Percentiles rank a stretch among this genome's conserved stretches.
These are phyloP conservation scores for Hypoxylon fuscum DNA, from an alignment of 495 filamentous ascomycete genomes.

Conservation along the genomic window DNA sequence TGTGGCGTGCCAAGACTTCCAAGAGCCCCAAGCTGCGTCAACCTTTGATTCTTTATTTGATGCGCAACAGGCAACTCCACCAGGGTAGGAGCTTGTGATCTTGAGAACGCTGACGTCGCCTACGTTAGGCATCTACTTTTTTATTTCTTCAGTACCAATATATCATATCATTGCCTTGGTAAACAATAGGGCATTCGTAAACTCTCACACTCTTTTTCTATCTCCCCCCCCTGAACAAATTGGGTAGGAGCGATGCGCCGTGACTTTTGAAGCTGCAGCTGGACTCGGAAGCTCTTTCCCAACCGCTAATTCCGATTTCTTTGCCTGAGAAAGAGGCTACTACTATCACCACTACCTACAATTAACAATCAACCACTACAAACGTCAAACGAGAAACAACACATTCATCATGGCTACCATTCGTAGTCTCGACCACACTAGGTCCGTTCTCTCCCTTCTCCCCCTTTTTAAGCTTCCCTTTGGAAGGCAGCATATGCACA, in stretches of 20 bases:
- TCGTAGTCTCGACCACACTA: conserved; percentile 59
- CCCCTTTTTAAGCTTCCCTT: not conserved
- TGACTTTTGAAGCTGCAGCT: conserved; percentile 29
- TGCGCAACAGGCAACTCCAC: conserved; percentile 13
- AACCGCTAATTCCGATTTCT: conserved; percentile 25
- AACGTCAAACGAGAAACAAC: too few relatives aligned
- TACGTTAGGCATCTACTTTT: conserved; percentile 9
- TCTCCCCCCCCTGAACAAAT: conserved; percentile 20
- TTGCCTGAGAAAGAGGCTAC: conserved; percentile 4
- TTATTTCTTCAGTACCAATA: not conserved
- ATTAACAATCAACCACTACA: too few relatives aligned
- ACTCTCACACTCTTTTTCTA: conserved; percentile 1
- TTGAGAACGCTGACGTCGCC: conserved; percentile 18
- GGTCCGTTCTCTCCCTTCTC: conserved; percentile 43
- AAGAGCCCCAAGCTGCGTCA: conserved; percentile 36
- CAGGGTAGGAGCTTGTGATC: conserved; percentile 14
- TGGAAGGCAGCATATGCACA: not conserved
- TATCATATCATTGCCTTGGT: too few relatives aligned
- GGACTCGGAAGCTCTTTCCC: conserved; percentile 32
- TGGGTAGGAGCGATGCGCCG: conserved; percentile 37
- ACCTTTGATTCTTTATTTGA: conserved; percentile 15
- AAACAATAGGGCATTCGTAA: too few relatives aligned
- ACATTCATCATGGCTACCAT: conserved; percentile 53
- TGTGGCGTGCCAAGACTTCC: conserved; percentile 32
- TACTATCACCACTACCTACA: too few relatives aligned